Evolutionary conservation across 116 monocot species (phyloP).

Genomic region (Trichopus zeylanicus): DNA sequence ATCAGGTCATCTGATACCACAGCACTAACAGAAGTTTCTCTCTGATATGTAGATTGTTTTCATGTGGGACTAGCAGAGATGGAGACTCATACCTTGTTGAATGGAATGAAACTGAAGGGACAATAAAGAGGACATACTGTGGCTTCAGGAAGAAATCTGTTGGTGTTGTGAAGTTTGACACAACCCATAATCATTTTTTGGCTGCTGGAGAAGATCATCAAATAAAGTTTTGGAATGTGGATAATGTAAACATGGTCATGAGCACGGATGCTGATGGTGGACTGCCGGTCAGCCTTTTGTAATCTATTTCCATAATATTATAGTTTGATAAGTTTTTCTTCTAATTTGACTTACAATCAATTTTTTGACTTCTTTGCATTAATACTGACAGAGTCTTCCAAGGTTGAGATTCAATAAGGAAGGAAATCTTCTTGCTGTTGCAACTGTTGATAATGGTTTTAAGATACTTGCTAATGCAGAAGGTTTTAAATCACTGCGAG

Average conservation of each 20-base stretch:
- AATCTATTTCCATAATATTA: not conserved
- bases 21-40: constrained; percentile 5
- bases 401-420: constrained; percentile 45
- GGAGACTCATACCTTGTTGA: constrained; percentile 59
- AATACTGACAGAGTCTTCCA: constrained; percentile 26
- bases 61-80: too few species aligned
- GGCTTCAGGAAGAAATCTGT: constrained; percentile 49
- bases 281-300: constrained; percentile 41
- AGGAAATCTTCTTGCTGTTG: too few species aligned
- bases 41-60: constrained; percentile 35
- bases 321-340: not conserved
- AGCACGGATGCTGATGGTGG: constrained; percentile 57
- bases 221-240: constrained; percentile 64
- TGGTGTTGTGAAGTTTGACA: constrained; percentile 63
- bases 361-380: not conserved
- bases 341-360: too few species aligned
- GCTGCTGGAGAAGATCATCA: constrained; percentile 66
- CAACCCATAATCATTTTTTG: constrained; percentile 52
- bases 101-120: constrained; percentile 77
- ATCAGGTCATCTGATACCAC: too few species aligned
- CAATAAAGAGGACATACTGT: constrained; percentile 50
- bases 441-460: too few species aligned
- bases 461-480: too few species aligned
- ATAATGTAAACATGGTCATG: constrained; percentile 44
- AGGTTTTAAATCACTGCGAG: too few species aligned